These are phyloP conservation scores for Neurospora sp. DNA, from an alignment of 495 filamentous ascomycete species.

Conservation along the genomic window DNA sequence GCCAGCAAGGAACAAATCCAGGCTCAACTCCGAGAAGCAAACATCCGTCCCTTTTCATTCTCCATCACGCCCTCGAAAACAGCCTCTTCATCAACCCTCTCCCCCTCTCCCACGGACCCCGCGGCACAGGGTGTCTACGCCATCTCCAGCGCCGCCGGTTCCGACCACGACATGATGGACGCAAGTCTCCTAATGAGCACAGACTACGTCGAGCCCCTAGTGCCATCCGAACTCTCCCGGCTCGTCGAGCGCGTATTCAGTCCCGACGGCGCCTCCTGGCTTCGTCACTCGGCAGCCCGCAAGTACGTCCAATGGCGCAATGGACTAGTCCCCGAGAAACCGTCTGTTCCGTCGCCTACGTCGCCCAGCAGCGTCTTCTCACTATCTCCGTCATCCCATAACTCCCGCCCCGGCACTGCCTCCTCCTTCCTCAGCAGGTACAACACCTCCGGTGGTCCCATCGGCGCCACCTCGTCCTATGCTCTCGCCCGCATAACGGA, in stretches of 20 bases:
- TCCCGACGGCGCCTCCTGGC: constrained; percentile 69
- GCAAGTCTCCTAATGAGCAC: constrained; percentile 91
- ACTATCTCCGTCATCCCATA: not conserved
- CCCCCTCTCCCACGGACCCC: constrained; percentile 11
- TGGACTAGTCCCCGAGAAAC: constrained; percentile 7
- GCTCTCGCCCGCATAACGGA: constrained; percentile 62
- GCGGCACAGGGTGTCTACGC: constrained; percentile 51
- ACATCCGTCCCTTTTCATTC: constrained; percentile 63
- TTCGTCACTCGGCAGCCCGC: constrained; percentile 76
- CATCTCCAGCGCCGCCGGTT: constrained; percentile 66
- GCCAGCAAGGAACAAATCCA: constrained; percentile 52
- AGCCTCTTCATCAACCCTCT: not conserved
- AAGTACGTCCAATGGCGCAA: constrained; percentile 68
- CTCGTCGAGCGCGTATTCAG: constrained; percentile 72
- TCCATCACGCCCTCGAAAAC: constrained; percentile 16
- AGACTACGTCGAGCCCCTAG: constrained; percentile 79
- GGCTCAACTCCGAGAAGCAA: constrained; percentile 47
- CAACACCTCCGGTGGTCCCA: constrained; percentile 8
- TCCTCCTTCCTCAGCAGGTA: constrained; percentile 14
- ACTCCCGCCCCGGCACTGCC: not conserved
- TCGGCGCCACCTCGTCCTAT: constrained; percentile 44
- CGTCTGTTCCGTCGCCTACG: not conserved
- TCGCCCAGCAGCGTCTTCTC: not conserved
- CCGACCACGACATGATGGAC: constrained; percentile 86
- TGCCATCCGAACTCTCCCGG: constrained; percentile 60